Evolutionary conservation across 441 rosid species (phyloP).

Genomic region (Pelargonium myrrhifolium): DNA sequence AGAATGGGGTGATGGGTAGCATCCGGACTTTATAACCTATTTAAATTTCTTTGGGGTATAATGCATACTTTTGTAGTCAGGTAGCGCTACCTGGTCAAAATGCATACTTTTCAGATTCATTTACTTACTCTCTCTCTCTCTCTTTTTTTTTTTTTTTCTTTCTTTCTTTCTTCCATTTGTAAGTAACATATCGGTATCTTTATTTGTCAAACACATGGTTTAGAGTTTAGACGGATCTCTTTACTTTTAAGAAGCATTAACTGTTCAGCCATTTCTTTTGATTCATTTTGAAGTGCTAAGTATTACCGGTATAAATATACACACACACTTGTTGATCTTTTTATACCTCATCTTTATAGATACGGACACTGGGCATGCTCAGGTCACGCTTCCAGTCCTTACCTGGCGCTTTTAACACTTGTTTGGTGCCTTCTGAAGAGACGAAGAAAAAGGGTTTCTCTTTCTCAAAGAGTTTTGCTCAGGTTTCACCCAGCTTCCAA

Average conservation of each 20-base stretch:
- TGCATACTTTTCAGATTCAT: neutral
- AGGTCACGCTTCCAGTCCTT: constrained; percentile 93
- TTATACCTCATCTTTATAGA: constrained; percentile 31
- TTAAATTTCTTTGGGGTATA: neutral
- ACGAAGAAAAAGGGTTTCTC: constrained; percentile 78
- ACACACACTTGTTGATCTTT: neutral
- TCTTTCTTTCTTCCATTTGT: neutral
- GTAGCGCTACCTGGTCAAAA: neutral
- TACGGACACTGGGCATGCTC: constrained; percentile 94
- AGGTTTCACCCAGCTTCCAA: constrained; percentile 39
- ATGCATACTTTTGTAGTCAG: neutral
- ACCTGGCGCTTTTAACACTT: constrained; percentile 86
- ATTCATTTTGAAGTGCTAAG: no score
- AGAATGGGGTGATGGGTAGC: constrained; percentile 8
- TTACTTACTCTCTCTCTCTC: no score
- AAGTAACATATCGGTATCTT: neutral
- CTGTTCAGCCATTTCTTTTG: neutral
- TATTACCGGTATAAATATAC: no score
- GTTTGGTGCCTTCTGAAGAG: constrained; percentile 80
- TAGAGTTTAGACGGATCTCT: neutral
- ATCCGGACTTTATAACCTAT: constrained; percentile 3
- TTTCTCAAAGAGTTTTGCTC: constrained; percentile 72
- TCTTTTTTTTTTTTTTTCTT: no score
- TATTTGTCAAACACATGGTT: neutral
- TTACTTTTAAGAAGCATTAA: neutral